phyloP scores from a whole-genome alignment of 2,329 filamentous ascomycete species.

The Penicillium sp. region DNA sequence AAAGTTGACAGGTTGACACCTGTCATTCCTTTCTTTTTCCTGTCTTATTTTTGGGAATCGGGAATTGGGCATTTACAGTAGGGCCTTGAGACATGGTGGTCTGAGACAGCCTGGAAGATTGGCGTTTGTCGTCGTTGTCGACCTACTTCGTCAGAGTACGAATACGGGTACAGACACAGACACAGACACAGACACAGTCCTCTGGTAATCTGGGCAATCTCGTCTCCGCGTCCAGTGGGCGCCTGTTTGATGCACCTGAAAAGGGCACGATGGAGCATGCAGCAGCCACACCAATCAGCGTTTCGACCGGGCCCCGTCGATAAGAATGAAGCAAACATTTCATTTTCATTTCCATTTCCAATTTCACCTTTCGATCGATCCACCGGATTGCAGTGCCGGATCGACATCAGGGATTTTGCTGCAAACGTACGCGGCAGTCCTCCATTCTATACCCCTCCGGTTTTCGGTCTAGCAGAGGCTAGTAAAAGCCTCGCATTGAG shows the following conservation, averaged over 20 bases:
- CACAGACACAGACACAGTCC: background rate
- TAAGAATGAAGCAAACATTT: constrained; percentile 29
- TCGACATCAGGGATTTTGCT: constrained; percentile 20
- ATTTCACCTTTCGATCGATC: constrained; percentile 12
- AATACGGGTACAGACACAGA: background rate
- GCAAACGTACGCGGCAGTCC: constrained; percentile 32
- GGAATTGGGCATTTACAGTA: too few relatives aligned
- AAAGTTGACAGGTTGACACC: constrained; percentile 25
- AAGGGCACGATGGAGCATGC: constrained; percentile 5
- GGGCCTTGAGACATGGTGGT: background rate
- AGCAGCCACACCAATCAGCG: constrained; percentile 26
- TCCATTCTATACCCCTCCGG: constrained; percentile 11
- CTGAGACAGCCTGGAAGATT: background rate
- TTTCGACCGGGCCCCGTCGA: constrained; percentile 7
- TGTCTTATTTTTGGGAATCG: background rate
- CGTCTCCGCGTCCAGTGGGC: constrained; percentile 8
- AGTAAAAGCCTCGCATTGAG: background rate
- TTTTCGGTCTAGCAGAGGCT: background rate
- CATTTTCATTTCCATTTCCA: too few relatives aligned
- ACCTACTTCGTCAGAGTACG: too few relatives aligned
- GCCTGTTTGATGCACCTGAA: constrained; percentile 25
- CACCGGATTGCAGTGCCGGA: constrained; percentile 16
- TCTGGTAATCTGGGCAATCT: background rate
- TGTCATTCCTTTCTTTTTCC: constrained; percentile 7
- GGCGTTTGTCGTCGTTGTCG: too few relatives aligned